Percentiles rank a stretch among this genome's conserved stretches.
These are phyloP conservation scores for Antitrichia curtipendula DNA, from an alignment of 225 moss, liverwort and hornwort species.

Conservation along the genomic window DNA sequence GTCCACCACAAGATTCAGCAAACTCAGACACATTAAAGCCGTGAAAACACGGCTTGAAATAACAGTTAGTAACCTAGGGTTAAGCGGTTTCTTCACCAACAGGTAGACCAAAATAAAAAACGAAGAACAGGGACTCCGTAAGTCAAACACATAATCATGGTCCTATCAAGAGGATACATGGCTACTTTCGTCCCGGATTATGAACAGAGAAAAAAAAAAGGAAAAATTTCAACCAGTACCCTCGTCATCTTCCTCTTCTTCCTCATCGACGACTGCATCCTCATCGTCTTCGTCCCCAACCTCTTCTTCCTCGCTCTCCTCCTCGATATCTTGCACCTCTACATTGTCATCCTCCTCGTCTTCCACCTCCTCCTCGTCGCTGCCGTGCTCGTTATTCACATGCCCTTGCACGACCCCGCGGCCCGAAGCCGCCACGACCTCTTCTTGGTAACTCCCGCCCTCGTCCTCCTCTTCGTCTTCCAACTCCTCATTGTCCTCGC, in stretches of 20 bases:
- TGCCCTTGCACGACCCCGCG: slow-evolving; percentile 3
- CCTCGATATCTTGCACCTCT: slow-evolving; percentile 64
- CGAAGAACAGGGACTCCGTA: neutral
- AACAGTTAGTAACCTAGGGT: neutral
- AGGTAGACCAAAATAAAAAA: neutral
- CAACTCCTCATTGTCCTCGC: slow-evolving; percentile 31
- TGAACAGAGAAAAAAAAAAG: neutral
- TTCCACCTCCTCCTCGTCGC: slow-evolving; percentile 64
- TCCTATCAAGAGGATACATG: neutral
- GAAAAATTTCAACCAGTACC: neutral
- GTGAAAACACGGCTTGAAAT: neutral
- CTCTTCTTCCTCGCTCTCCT: slow-evolving; percentile 59
- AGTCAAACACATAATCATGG: neutral
- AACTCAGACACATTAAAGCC: neutral
- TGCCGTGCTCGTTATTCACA: slow-evolving; percentile 34
- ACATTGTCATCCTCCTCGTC: slow-evolving; percentile 69
- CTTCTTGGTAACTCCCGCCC: slow-evolving; percentile 69
- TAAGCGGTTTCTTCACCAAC: neutral
- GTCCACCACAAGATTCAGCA: neutral
- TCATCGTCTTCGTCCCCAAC: slow-evolving; percentile 55
- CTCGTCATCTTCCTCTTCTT: slow-evolving; percentile 37
- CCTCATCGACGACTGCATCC: slow-evolving; percentile 42
- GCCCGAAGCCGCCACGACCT: slow-evolving; percentile 24
- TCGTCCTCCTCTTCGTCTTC: slow-evolving; percentile 58
- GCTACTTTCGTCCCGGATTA: neutral